These are phyloP conservation scores for Emericellopsis atlantica DNA, from an alignment of 2,329 filamentous ascomycete genomes.

Conservation along the genomic window DNA sequence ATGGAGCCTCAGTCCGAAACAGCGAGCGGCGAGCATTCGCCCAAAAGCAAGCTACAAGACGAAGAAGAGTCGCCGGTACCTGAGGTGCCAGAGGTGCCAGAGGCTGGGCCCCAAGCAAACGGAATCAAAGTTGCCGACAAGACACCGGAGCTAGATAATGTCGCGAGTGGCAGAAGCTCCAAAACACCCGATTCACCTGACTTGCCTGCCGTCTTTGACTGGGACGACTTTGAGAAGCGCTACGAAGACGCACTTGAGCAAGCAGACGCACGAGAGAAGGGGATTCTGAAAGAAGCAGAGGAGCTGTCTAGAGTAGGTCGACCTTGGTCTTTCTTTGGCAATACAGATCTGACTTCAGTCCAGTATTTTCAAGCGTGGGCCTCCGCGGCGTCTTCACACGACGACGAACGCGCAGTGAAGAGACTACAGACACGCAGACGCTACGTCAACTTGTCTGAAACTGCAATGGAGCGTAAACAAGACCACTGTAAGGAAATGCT, in stretches of 20 bases:
- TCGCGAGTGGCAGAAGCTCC: conserved; percentile 11
- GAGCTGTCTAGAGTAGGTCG: conserved; percentile 47
- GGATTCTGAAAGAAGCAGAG: conserved; percentile 55
- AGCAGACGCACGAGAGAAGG: conserved; percentile 49
- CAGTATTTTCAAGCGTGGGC: conserved; percentile 78
- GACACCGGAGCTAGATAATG: conserved; percentile 15
- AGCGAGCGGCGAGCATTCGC: no score
- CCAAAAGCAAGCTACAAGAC: no score
- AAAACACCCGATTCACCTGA: conserved; percentile 34
- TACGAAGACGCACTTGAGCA: conserved; percentile 55
- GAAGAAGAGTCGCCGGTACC: no score
- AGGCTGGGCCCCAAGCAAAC: background rate
- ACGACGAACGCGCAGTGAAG: conserved; percentile 66
- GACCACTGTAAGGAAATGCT: conserved; percentile 54
- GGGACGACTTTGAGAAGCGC: conserved; percentile 60
- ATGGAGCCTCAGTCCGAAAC: no score
- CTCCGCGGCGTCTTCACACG: conserved; percentile 55
- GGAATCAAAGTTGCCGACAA: conserved; percentile 21
- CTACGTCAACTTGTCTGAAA: conserved; percentile 64
- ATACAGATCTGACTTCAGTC: background rate
- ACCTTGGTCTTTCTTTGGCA: background rate
- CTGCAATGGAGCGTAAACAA: conserved; percentile 59
- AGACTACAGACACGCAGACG: conserved; percentile 68
- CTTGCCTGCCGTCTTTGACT: conserved; percentile 51
- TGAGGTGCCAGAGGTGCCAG: no score